Percentiles rank a stretch among this genome's conserved stretches.
phyloP scores from a whole-genome alignment of 805 yeast species.

The Lachancea waltii region DNA sequence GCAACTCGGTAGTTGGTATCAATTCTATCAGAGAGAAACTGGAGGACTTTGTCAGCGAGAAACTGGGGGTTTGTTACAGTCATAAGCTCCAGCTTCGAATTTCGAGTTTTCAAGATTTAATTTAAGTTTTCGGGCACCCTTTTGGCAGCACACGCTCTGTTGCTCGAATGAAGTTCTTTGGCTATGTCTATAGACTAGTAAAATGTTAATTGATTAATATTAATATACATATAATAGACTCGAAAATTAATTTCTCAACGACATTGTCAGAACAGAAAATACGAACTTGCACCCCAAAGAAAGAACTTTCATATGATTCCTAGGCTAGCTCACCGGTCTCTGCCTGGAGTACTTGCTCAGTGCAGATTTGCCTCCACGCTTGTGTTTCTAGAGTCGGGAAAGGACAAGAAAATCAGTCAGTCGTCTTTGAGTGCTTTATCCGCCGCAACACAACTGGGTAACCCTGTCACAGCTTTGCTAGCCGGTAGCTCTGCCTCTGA shows the following conservation, averaged over 20 bases:
- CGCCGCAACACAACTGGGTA: conserved; percentile 73
- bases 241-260: not conserved
- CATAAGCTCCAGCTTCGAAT: not conserved
- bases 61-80: too few relatives aligned
- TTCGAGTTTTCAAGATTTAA: not conserved
- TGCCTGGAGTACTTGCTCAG: not conserved
- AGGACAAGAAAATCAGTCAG: conserved; percentile 50
- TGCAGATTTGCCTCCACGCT: conserved; percentile 60
- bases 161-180: too few relatives aligned
- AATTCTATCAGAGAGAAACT: conserved; percentile 20
- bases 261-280: not conserved
- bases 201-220: too few relatives aligned
- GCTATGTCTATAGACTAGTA: too few relatives aligned
- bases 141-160: too few relatives aligned
- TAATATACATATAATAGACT: not conserved
- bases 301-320: not conserved
- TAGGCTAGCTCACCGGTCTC: not conserved
- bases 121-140: too few relatives aligned
- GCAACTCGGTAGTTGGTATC: conserved; percentile 40
- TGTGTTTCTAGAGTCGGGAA: conserved; percentile 61
- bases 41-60: conserved; percentile 30
- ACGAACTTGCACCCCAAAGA: not conserved
- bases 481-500: conserved; percentile 55
- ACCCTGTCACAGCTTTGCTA: conserved; percentile 73
- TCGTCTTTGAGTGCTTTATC: conserved; percentile 64